These are phyloP conservation scores for Neurospora crassa DNA, from an alignment of 2,329 filamentous ascomycete genomes.

Conservation along the genomic window DNA sequence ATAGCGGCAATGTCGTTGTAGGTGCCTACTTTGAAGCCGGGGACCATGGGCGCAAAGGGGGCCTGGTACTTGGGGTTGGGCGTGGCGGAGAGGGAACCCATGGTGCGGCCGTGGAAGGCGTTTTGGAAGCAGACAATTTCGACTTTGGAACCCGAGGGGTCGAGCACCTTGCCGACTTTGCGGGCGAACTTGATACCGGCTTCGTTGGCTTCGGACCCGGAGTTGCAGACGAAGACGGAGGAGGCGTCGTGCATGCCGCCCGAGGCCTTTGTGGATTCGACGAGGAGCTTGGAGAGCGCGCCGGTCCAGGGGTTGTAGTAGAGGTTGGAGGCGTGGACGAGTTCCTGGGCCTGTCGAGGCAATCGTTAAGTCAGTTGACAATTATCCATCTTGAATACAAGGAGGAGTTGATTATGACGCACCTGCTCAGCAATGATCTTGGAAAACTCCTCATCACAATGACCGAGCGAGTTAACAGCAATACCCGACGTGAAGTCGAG, in stretches of 20 bases:
- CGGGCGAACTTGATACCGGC: conserved; percentile 94
- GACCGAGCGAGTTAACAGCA: conserved; percentile 86
- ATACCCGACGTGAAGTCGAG: conserved; percentile 95
- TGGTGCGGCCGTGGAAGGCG: conserved; percentile 93
- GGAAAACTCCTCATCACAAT: conserved; percentile 73
- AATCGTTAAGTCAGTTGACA: neutral
- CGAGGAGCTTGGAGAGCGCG: conserved; percentile 72
- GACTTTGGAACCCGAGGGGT: conserved; percentile 62
- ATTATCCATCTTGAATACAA: neutral
- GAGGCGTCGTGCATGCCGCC: conserved; percentile 74
- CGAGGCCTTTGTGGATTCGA: conserved; percentile 69
- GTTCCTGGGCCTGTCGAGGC: conserved; percentile 48
- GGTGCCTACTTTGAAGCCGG: conserved; percentile 77
- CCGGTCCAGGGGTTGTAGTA: conserved; percentile 98
- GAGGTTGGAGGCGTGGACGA: conserved; percentile 89
- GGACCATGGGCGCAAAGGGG: conserved; percentile 91
- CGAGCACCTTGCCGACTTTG: conserved; percentile 72
- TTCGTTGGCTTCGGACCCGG: conserved; percentile 93
- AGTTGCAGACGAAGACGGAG: conserved; percentile 90
- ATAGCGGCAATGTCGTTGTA: conserved; percentile 76
- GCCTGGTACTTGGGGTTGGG: conserved; percentile 97
- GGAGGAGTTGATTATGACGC: conserved; percentile 11
- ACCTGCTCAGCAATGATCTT: conserved; percentile 72
- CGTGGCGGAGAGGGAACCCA: conserved; percentile 91
- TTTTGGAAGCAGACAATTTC: conserved; percentile 86